Conservation (phyloP, 352 stramenopile species). For the Phytophthora fragariaefolia region DNA sequence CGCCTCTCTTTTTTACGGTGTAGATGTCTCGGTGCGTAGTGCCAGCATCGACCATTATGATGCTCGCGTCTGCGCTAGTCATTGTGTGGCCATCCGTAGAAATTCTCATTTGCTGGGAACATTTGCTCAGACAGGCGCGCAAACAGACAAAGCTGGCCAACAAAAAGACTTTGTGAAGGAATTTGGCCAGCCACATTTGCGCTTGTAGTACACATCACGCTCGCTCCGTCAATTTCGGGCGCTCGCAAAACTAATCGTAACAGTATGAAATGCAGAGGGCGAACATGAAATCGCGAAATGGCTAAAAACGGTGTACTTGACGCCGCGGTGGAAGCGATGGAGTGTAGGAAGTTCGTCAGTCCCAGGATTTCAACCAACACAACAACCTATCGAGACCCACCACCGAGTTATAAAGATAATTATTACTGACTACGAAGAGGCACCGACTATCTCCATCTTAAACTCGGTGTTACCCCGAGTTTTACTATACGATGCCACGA, state of each 20-base stretch:
- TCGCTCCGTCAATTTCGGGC: slow-evolving; percentile 11
- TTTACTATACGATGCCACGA: slow-evolving; percentile 6
- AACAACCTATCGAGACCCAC: slow-evolving; percentile 19
- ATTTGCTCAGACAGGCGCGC: neutral
- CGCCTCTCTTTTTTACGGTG: slow-evolving; percentile 1
- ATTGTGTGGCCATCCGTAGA: slow-evolving; percentile 8
- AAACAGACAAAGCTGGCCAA: slow-evolving; percentile 7
- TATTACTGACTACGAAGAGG: slow-evolving; percentile 18
- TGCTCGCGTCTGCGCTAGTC: slow-evolving; percentile 12
- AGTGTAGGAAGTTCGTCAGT: slow-evolving; percentile 14
- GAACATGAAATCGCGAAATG: neutral
- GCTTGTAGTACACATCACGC: neutral
- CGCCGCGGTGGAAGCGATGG: slow-evolving; percentile 13
- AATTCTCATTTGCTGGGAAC: slow-evolving; percentile 20
- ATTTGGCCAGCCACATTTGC: slow-evolving; percentile 1
- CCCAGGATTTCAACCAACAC: slow-evolving; percentile 7
- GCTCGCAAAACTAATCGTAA: slow-evolving; percentile 5
- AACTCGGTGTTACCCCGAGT: slow-evolving; percentile 17
- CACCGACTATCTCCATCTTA: slow-evolving; percentile 10
- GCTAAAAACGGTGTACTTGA: slow-evolving; percentile 6
- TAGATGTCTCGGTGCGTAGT: slow-evolving; percentile 1
- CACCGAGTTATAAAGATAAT: slow-evolving; percentile 26
- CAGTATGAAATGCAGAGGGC: neutral
- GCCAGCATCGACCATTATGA: slow-evolving; percentile 20
- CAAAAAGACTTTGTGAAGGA: slow-evolving; percentile 9